Conservation (phyloP, 164 flowering plant genomes). For the Stephania japonica region DNA sequence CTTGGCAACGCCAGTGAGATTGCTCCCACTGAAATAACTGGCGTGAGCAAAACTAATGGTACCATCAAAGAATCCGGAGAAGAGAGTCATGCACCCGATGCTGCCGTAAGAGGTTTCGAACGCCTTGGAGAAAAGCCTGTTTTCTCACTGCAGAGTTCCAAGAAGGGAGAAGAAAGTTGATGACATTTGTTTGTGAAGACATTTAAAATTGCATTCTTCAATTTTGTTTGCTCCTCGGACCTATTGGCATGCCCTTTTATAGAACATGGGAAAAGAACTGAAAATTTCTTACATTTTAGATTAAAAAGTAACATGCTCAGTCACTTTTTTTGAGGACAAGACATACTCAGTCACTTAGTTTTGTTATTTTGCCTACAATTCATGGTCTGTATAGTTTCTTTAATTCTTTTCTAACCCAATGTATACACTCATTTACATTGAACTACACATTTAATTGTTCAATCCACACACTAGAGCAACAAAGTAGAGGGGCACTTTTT, state of each 20-base stretch:
- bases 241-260: background rate
- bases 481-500: too few relatives aligned
- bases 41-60: constrained; percentile 5
- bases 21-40: constrained; percentile 4
- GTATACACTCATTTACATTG: too few relatives aligned
- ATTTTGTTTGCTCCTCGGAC: background rate
- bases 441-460: too few relatives aligned
- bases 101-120: background rate
- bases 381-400: background rate
- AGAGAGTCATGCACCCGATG: constrained; percentile 4
- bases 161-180: constrained; percentile 11
- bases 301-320: background rate
- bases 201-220: background rate
- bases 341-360: background rate
- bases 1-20: constrained; percentile 4
- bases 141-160: constrained; percentile 48
- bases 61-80: constrained; percentile 12
- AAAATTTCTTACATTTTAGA: background rate
- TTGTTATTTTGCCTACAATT: background rate
- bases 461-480: too few relatives aligned
- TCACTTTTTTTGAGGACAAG: background rate
- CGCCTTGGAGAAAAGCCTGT: constrained; percentile 9
- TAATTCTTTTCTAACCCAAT: too few relatives aligned
- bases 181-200: background rate
- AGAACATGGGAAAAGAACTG: background rate